Conservation (phyloP, 2,329 filamentous ascomycete genomes). For the Immersiporthe knoxdaviesiana region DNA sequence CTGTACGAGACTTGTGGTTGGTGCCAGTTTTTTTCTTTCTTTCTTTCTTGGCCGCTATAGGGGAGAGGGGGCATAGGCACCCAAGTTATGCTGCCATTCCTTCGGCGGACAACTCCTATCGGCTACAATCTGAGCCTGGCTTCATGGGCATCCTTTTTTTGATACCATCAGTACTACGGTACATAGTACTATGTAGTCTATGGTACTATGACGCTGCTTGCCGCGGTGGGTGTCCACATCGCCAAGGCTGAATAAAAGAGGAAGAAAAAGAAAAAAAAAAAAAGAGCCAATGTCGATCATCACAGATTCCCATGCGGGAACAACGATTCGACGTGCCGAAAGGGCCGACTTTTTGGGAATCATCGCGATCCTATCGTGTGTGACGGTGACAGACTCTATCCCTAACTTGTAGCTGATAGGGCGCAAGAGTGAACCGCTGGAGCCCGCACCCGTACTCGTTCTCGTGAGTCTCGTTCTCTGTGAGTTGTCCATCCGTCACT, state of each 20-base stretch:
- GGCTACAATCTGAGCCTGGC: neutral
- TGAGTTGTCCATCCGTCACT: neutral
- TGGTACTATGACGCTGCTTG: neutral
- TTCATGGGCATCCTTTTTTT: neutral
- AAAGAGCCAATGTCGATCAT: neutral
- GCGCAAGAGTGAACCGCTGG: neutral
- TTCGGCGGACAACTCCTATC: neutral
- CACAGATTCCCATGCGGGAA: neutral
- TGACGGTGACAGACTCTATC: neutral
- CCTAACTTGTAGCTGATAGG: neutral
- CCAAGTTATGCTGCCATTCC: slow-evolving; percentile 2
- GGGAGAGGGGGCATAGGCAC: neutral
- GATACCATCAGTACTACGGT: neutral
- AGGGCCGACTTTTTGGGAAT: neutral
- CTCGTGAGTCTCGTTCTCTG: neutral
- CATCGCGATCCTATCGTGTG: neutral
- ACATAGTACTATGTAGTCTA: neutral
- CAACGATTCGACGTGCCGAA: neutral
- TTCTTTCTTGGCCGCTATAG: neutral
- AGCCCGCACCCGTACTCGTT: neutral
- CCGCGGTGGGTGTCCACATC: neutral
- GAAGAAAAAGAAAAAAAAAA: neutral
- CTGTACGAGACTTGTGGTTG: slow-evolving; percentile 4
- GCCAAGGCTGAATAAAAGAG: neutral
- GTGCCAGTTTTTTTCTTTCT: too few species aligned